Conservation (phyloP, 257 asterid species). For the Linaria vulgaris region DNA sequence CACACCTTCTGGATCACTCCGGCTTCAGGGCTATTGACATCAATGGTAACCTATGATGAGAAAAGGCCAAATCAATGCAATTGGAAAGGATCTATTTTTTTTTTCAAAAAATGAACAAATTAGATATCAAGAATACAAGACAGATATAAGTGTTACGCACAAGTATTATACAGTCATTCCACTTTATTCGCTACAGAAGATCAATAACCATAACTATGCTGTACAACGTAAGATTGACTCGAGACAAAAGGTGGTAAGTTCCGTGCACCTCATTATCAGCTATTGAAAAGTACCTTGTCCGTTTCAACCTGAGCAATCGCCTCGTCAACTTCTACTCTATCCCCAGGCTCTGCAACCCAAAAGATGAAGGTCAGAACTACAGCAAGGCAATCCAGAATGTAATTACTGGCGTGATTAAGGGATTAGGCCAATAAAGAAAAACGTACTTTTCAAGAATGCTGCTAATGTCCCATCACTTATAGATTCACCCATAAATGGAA, state of each 20-base stretch:
- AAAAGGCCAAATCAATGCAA: conserved; percentile 27
- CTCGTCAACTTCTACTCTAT: conserved; percentile 83
- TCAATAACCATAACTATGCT: too few relatives aligned
- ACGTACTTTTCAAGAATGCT: conserved; percentile 77
- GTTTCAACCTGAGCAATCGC: conserved; percentile 98
- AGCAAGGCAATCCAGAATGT: too few relatives aligned
- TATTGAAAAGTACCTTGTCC: conserved; percentile 64
- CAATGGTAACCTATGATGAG: conserved; percentile 79
- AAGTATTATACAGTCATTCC: too few relatives aligned
- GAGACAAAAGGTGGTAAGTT: too few relatives aligned
- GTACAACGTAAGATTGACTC: too few relatives aligned
- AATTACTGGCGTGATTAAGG: too few relatives aligned
- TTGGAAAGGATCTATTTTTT: too few relatives aligned
- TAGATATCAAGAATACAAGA: too few relatives aligned
- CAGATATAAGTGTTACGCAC: too few relatives aligned
- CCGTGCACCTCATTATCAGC: not conserved
- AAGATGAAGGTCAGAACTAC: too few relatives aligned
- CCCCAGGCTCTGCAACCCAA: conserved; percentile 89
- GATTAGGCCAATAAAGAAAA: not conserved
- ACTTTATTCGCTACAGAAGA: too few relatives aligned
- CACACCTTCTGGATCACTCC: conserved; percentile 90
- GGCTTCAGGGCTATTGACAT: conserved; percentile 97
- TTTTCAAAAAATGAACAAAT: too few relatives aligned
- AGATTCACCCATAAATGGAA: conserved; percentile 97
- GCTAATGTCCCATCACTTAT: conserved; percentile 90